phyloP scores from a whole-genome alignment of 495 filamentous ascomycete genomes.

The Talaromyces stipitatus region DNA sequence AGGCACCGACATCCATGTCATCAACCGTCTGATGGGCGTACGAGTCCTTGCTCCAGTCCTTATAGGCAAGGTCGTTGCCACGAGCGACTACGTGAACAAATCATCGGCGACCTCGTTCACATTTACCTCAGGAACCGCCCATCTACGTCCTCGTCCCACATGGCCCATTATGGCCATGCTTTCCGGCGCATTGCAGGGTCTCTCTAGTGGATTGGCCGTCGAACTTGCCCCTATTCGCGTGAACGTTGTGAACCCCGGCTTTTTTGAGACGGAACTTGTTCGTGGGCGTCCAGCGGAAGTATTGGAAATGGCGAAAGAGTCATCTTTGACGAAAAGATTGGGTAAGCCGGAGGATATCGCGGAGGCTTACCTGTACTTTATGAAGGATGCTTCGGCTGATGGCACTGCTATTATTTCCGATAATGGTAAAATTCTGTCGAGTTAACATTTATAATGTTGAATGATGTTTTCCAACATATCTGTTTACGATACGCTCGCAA shows the following conservation, averaged over 20 bases:
- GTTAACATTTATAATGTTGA: too few relatives aligned
- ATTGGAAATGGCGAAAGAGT: conserved; percentile 17
- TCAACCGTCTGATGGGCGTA: conserved; percentile 36
- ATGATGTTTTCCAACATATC: too few relatives aligned
- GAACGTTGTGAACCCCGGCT: conserved; percentile 50
- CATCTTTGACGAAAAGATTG: conserved; percentile 33
- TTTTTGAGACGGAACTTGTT: conserved; percentile 45
- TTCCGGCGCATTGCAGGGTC: conserved; percentile 18
- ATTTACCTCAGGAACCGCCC: conserved; percentile 44
- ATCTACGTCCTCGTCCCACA: conserved; percentile 28
- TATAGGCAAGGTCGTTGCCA: conserved; percentile 41
- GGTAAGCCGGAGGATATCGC: conserved; percentile 50
- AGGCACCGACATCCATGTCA: conserved; percentile 4
- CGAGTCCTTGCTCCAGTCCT: conserved; percentile 43
- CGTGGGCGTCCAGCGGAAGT: conserved; percentile 13
- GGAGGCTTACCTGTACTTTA: conserved; percentile 56
- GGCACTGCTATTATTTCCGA: conserved; percentile 1
- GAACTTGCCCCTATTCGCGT: conserved; percentile 53
- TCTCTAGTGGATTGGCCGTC: conserved; percentile 45
- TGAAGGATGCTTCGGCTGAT: conserved; percentile 41
- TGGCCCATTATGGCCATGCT: conserved; percentile 18
- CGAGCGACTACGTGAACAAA: conserved; percentile 26
- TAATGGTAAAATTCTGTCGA: neutral
- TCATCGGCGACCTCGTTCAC: conserved; percentile 38
- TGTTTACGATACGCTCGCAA: too few relatives aligned